A percentile compares a stretch with the other conserved stretches of the same genome.
Evolutionary conservation across 495 filamentous ascomycete genomes (phyloP).

Genomic region (Penicillium crystallinum): DNA sequence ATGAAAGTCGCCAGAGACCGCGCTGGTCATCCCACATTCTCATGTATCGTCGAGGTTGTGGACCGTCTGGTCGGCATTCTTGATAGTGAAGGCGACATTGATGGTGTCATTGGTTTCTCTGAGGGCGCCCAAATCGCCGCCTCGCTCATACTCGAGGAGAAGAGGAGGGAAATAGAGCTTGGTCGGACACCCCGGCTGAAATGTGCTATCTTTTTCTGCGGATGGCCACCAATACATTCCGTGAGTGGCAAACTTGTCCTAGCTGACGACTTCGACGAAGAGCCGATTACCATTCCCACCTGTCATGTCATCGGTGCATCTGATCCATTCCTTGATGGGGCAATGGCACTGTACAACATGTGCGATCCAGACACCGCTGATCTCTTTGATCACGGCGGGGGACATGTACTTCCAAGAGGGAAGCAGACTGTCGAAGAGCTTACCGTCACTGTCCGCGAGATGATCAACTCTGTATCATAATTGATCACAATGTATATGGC

Average conservation of each 20-base stretch:
- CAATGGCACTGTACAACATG: conserved; percentile 52
- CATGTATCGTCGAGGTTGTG: conserved; percentile 7
- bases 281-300: conserved; percentile 47
- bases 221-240: conserved; percentile 49
- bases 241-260: conserved; percentile 37
- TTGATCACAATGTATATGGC: background rate
- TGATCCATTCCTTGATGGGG: conserved; percentile 49
- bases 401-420: conserved; percentile 50
- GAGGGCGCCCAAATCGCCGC: conserved; percentile 57
- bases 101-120: conserved; percentile 53
- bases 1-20: conserved; percentile 10
- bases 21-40: conserved; percentile 9
- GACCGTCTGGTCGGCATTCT: conserved; percentile 17
- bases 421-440: conserved; percentile 42
- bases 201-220: conserved; percentile 51
- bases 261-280: conserved; percentile 41
- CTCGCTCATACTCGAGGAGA: conserved; percentile 49
- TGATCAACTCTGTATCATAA: conserved; percentile 8
- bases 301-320: conserved; percentile 53
- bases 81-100: conserved; percentile 30
- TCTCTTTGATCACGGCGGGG: conserved; percentile 53
- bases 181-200: conserved; percentile 46
- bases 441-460: conserved; percentile 7
- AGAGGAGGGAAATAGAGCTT: conserved; percentile 23
- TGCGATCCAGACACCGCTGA: conserved; percentile 42